phyloP scores from a whole-genome alignment of 495 filamentous ascomycete genomes.

The Aspergillus ostianus region DNA sequence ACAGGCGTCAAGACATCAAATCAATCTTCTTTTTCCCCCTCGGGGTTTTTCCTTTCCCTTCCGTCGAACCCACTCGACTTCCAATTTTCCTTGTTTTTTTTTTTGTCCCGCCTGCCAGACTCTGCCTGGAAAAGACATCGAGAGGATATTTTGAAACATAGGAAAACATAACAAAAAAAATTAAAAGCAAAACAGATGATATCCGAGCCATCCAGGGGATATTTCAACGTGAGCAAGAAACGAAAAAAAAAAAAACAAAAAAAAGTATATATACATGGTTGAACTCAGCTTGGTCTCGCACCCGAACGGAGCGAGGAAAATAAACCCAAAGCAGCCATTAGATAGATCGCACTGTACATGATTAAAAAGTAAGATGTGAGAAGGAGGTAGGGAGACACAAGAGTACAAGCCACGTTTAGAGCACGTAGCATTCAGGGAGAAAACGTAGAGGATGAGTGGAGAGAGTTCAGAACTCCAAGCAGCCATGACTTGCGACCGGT shows the following conservation, averaged over 20 bases:
- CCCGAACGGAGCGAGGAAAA: constrained; percentile 12
- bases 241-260: constrained; percentile 21
- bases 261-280: constrained; percentile 39
- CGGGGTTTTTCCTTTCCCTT: too few relatives aligned
- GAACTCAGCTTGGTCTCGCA: constrained; percentile 16
- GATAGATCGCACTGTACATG: constrained; percentile 31
- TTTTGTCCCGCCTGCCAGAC: constrained; percentile 1
- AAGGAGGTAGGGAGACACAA: neutral
- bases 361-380: constrained; percentile 15
- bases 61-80: neutral
- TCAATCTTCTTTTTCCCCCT: constrained; percentile 3
- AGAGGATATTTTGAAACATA: neutral
- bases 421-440: neutral
- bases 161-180: neutral
- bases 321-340: constrained; percentile 20
- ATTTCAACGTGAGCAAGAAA: constrained; percentile 11
- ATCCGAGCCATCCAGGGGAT: constrained; percentile 11
- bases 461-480: constrained; percentile 11
- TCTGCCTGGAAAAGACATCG: neutral
- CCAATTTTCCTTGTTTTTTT: neutral
- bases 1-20: constrained; percentile 10
- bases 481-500: neutral
- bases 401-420: neutral
- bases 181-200: constrained; percentile 1
- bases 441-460: constrained; percentile 13